Evolutionary conservation across 2,329 filamentous ascomycete species (phyloP).

Genomic region (Claviceps pusilla): DNA sequence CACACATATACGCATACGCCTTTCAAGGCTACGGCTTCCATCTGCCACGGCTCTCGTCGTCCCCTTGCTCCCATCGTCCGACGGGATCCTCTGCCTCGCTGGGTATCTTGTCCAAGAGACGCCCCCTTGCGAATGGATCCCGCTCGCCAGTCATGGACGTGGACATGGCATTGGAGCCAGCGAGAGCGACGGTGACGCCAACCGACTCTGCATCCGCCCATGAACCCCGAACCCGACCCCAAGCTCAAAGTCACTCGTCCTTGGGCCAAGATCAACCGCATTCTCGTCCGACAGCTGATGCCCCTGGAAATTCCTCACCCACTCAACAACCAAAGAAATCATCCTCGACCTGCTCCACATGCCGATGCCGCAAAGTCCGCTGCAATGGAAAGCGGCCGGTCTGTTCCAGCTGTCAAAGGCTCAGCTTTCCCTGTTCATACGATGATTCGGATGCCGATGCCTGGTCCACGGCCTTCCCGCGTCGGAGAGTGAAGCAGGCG

Average conservation of each 20-base stretch:
- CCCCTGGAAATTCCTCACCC: slow-evolving; percentile 5
- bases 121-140: slow-evolving; percentile 1
- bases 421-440: slow-evolving; percentile 43
- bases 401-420: slow-evolving; percentile 43
- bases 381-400: slow-evolving; percentile 38
- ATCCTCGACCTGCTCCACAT: slow-evolving; percentile 37
- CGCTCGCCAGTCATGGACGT: slow-evolving; percentile 3
- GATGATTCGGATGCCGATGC: slow-evolving; percentile 30
- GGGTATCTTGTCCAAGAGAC: background rate
- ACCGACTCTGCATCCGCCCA: background rate
- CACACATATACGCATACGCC: background rate
- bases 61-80: background rate
- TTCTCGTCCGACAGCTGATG: background rate
- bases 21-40: background rate
- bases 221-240: background rate
- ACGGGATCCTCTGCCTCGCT: background rate
- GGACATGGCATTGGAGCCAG: slow-evolving; percentile 2
- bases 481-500: slow-evolving; percentile 40
- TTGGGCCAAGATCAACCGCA: background rate
- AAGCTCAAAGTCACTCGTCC: background rate
- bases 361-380: slow-evolving; percentile 41
- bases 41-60: background rate
- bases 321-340: slow-evolving; percentile 26
- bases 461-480: slow-evolving; percentile 30
- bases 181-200: background rate